phyloP scores from a whole-genome alignment of 352 stramenopile genomes.

The Pythium folliculosum region DNA sequence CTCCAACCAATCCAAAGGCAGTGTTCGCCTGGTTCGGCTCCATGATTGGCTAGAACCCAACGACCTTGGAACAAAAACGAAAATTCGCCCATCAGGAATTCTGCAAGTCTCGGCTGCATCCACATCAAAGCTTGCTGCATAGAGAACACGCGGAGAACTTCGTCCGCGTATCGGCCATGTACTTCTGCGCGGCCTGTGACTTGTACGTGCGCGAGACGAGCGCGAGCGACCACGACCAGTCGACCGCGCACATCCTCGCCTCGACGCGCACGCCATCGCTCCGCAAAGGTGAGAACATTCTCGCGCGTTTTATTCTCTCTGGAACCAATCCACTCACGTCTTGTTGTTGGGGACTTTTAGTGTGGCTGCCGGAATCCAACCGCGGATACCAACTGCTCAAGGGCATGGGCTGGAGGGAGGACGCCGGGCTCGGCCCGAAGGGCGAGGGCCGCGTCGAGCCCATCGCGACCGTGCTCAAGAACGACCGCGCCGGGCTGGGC shows the following conservation, averaged over 20 bases:
- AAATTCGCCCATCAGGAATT: background rate
- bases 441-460: constrained; percentile 46
- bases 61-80: background rate
- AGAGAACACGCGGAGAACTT: background rate
- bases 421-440: constrained; percentile 37
- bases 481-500: constrained; percentile 44
- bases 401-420: constrained; percentile 59
- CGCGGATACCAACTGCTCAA: constrained; percentile 61
- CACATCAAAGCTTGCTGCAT: background rate
- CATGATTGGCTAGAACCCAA: constrained; percentile 15
- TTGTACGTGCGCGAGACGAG: constrained; percentile 61
- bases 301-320: background rate
- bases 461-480: constrained; percentile 58
- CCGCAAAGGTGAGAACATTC: constrained; percentile 39
- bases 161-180: constrained; percentile 32
- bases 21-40: background rate
- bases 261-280: constrained; percentile 45
- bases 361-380: constrained; percentile 73
- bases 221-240: constrained; percentile 53
- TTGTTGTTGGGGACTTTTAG: constrained; percentile 14
- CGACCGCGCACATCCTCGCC: constrained; percentile 51
- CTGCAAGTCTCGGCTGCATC: background rate
- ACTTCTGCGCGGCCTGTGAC: constrained; percentile 64
- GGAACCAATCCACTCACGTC: background rate
- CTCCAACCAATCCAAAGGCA: constrained; percentile 20